Evolutionary conservation across 306 rosid species (phyloP), one percentile per base, ranked within the genome.

Genomic region (Cucurbita argyrosperma): DNA sequence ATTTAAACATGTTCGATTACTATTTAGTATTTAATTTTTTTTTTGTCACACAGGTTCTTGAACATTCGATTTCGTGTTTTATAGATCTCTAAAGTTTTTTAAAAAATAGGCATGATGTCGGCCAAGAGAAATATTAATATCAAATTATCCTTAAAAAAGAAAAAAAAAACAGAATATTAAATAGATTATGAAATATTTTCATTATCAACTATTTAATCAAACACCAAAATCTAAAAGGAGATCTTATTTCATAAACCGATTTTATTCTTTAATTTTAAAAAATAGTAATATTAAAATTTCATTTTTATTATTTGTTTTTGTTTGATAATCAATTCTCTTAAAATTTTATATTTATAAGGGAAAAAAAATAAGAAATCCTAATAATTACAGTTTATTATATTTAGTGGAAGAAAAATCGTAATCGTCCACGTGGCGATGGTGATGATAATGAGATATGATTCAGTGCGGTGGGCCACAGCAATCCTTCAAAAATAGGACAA

Each of bases 381-480:
- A 8, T 7, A 63, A 40, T 63, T 40, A 16, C 50, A 10, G 26
- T 15, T 62, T 62, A 62, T 38, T 15, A 37, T 62, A 62, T 43
- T 5, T 21, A 14, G 55, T 21, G 72, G 10, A n/a, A 43, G 12
- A 46, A 46, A 10, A 57, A 47, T 68, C 43, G 6, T 5, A 43
- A 26, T 4, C 45, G 74, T 69, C 74, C 74, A 69, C 15, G 74
- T 69, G 74, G 74, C 8, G 69, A 26, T 1, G 18, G 39, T 8
- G 74, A 49, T 49, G 74, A 69, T 49, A 69, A 69, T 7, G 74
- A 69, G 74, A 69, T 69, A 49, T 49, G 74, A 69, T 69, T 69
- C 14, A 13, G 57, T 69, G 74, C 13, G 49, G 76, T 71, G 63
- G 76, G 76, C 10, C 76, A 71, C 12, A 9, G 10, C 23, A 53